phyloP scores from a whole-genome alignment of 352 stramenopile species.

The Phytophthora kernoviae region DNA sequence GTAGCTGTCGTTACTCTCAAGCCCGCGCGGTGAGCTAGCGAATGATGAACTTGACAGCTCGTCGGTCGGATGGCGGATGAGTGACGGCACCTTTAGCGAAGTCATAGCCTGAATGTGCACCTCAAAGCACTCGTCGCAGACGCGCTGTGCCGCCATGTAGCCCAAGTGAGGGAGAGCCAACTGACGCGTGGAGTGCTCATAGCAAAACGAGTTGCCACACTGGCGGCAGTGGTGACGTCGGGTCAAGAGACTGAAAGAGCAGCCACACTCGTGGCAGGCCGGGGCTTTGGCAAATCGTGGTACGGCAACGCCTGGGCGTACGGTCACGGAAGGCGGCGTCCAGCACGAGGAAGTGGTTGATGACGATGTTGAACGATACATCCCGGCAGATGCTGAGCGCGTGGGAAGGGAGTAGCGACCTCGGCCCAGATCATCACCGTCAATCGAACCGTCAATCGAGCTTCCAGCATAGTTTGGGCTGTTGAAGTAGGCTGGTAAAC shows the following conservation, averaged over 20 bases:
- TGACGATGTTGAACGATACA: slow-evolving; percentile 38
- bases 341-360: slow-evolving; percentile 40
- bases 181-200: slow-evolving; percentile 80
- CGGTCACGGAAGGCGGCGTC: slow-evolving; percentile 19
- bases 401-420: slow-evolving; percentile 29
- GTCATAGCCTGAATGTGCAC: slow-evolving; percentile 48
- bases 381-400: slow-evolving; percentile 41
- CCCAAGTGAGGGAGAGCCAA: slow-evolving; percentile 68
- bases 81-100: slow-evolving; percentile 33
- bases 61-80: slow-evolving; percentile 37
- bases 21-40: slow-evolving; percentile 31
- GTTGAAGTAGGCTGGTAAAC: slow-evolving; percentile 31
- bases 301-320: slow-evolving; percentile 36
- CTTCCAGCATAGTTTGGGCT: slow-evolving; percentile 17
- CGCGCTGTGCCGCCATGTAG: slow-evolving; percentile 75
- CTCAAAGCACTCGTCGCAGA: slow-evolving; percentile 89
- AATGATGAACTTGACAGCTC: slow-evolving; percentile 42
- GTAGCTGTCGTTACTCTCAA: slow-evolving; percentile 41
- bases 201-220: slow-evolving; percentile 87
- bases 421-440: slow-evolving; percentile 24
- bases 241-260: slow-evolving; percentile 70
- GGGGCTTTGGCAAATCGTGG: slow-evolving; percentile 75
- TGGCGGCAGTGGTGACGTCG: slow-evolving; percentile 85
- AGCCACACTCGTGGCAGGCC: slow-evolving; percentile 71
- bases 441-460: slow-evolving; percentile 28